Evolutionary conservation across 148 eudicot genomes (phyloP).

Genomic region (Euryodendron excelsum): DNA sequence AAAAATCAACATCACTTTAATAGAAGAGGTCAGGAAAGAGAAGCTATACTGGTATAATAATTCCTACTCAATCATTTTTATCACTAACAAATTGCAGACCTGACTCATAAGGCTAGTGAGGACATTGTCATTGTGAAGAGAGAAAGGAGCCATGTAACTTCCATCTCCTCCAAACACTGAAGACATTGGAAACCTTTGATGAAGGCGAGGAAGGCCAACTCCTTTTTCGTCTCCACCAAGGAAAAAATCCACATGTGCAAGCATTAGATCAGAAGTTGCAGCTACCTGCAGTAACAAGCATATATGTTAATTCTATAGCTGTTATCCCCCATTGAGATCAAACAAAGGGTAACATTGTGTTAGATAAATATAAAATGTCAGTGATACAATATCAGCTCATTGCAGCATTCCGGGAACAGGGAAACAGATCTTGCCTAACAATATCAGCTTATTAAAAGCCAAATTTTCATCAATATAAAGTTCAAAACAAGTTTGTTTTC

Average conservation of each 20-base stretch:
- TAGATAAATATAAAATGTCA: neutral
- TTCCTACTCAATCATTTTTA: conserved; percentile 1
- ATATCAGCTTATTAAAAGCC: neutral
- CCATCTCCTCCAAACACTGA: conserved; percentile 93
- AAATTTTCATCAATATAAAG: neutral
- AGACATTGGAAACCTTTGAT: conserved; percentile 77
- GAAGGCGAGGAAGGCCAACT: conserved; percentile 79
- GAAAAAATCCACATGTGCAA: conserved; percentile 89
- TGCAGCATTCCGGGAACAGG: neutral
- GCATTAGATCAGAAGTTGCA: conserved; percentile 89
- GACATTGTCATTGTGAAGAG: conserved; percentile 78
- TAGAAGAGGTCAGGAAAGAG: neutral
- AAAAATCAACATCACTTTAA: neutral
- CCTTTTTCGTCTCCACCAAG: conserved; percentile 99
- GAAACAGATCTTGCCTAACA: neutral
- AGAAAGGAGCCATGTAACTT: conserved; percentile 92
- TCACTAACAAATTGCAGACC: conserved; percentile 38
- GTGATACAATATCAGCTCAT: neutral
- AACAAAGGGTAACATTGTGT: neutral
- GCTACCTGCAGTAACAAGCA: conserved; percentile 51
- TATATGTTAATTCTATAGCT: neutral
- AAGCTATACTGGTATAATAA: neutral
- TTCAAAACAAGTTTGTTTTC: neutral
- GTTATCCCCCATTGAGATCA: neutral
- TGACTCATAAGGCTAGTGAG: conserved; percentile 87